Evolutionary conservation across 192 early-diverging fungal species (phyloP).

Genomic region (Linnemannia hyalina): DNA sequence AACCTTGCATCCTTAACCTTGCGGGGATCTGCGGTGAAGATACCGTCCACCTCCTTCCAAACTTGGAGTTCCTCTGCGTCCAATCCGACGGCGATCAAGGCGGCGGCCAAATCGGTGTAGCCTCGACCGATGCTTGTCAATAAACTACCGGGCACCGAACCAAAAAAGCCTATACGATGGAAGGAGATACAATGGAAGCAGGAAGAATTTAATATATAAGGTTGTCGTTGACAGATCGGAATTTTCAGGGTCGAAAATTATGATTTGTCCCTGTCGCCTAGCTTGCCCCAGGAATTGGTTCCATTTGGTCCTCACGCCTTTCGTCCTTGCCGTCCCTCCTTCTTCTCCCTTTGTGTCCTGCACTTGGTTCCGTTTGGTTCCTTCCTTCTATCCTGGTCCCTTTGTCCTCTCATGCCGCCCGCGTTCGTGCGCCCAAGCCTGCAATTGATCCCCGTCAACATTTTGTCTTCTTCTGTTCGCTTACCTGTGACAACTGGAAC

Average conservation of each 20-base stretch:
- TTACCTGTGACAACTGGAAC: conserved; percentile 93
- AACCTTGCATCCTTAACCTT: conserved; percentile 90
- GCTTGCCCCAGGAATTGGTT: not conserved
- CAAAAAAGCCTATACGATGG: conserved; percentile 85
- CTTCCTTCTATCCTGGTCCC: not conserved
- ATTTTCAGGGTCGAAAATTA: conserved; percentile 2
- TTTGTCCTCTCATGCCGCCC: not conserved
- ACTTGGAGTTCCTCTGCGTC: conserved; percentile 95
- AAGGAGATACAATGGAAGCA: not conserved
- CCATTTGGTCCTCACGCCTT: no score
- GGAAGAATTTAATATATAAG: conserved; percentile 3
- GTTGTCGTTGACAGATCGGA: not conserved
- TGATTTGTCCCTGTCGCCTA: not conserved
- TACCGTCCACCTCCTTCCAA: conserved; percentile 99
- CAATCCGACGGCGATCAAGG: conserved; percentile 91
- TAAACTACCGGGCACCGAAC: conserved; percentile 95
- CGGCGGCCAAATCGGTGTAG: conserved; percentile 98
- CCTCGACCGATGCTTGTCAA: conserved; percentile 94
- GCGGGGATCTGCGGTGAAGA: conserved; percentile 98
- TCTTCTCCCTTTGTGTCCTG: not conserved
- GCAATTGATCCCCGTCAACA: not conserved
- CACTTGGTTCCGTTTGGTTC: not conserved
- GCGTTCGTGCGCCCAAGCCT: not conserved
- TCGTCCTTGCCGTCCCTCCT: no score
- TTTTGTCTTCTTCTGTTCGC: not conserved